A percentile compares a stretch with the other conserved stretches of the same genome.
Conservation (phyloP, 1,284 basidiomycete species). For the Flammula alnicola region DNA sequence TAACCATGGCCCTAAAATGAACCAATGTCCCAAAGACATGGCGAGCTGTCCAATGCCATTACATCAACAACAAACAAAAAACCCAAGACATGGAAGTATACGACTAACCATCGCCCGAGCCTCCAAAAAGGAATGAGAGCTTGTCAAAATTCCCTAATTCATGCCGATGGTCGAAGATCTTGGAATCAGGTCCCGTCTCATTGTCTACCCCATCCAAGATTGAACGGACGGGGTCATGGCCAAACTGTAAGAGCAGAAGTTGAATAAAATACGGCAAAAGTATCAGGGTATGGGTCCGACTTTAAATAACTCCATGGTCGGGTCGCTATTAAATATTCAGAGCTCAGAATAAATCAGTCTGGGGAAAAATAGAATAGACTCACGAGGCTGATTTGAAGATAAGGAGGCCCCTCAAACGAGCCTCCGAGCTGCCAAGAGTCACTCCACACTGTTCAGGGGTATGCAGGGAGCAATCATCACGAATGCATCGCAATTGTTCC, state of each 20-base stretch:
- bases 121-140: no score
- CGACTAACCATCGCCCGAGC: no score
- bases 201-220: neutral
- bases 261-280: neutral
- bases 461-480: neutral
- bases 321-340: no score
- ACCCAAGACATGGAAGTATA: no score
- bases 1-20: neutral
- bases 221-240: neutral
- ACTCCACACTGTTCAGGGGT: neutral
- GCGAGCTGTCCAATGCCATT: no score
- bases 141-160: no score
- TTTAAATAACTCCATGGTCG: neutral
- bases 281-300: neutral
- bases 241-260: neutral
- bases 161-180: no score
- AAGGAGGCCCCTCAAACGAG: neutral
- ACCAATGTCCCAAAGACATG: conserved; percentile 7
- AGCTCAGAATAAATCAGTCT: neutral
- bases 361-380: neutral
- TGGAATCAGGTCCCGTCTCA: no score
- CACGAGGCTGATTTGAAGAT: neutral
- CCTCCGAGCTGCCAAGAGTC: neutral
- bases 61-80: no score
- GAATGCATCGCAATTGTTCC: conserved; percentile 1